Conservation (phyloP, 2,329 filamentous ascomycete genomes). For the Trichoderma sp. region DNA sequence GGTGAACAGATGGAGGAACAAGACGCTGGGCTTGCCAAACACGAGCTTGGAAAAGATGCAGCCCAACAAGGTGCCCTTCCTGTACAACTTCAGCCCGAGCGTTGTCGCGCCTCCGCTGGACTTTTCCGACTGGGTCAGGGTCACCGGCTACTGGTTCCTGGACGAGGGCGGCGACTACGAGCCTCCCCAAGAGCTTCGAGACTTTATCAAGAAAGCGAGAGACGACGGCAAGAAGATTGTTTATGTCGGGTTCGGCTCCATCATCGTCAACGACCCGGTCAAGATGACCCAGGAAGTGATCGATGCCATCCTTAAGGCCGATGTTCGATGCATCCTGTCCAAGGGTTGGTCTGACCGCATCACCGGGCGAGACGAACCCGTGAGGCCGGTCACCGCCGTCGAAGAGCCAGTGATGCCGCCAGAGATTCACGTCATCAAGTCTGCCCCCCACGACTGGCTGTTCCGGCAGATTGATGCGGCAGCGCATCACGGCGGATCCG, state of each 20-base stretch:
- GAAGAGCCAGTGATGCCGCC: slow-evolving; percentile 69
- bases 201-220: slow-evolving; percentile 83
- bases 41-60: slow-evolving; percentile 91
- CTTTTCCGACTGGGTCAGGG: slow-evolving; percentile 95
- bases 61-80: slow-evolving; percentile 94
- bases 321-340: slow-evolving; percentile 90
- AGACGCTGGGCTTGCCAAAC: slow-evolving; percentile 72
- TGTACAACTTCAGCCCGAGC: slow-evolving; percentile 94
- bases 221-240: slow-evolving; percentile 86
- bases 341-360: slow-evolving; percentile 94
- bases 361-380: slow-evolving; percentile 50
- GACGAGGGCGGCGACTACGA: slow-evolving; percentile 72
- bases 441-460: slow-evolving; percentile 94
- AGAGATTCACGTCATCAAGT: slow-evolving; percentile 85
- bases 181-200: slow-evolving; percentile 72
- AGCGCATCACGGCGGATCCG: slow-evolving; percentile 90
- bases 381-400: slow-evolving; percentile 58
- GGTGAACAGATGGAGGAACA: slow-evolving; percentile 90
- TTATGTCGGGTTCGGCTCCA: slow-evolving; percentile 95
- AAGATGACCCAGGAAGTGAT: slow-evolving; percentile 92
- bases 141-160: slow-evolving; percentile 98
- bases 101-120: slow-evolving; percentile 94
- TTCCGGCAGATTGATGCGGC: slow-evolving; percentile 93
- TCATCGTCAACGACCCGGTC: slow-evolving; percentile 86
- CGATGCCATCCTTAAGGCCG: slow-evolving; percentile 85